phyloP scores from a whole-genome alignment of 1,284 basidiomycete species.

The Irpex lacteus region DNA sequence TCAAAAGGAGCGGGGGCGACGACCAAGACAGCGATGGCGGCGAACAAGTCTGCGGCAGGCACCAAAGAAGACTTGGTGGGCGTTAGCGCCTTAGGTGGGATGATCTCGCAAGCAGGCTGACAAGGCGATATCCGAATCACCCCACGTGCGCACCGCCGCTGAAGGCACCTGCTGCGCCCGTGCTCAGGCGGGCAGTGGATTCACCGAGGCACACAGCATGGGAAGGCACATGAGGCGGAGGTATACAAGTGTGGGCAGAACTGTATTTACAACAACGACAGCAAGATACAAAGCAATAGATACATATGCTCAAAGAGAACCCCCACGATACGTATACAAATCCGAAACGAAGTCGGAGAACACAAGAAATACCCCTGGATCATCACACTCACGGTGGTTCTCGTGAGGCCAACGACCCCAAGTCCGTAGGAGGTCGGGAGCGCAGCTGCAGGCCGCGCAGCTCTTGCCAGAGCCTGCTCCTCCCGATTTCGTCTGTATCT shows the following conservation, averaged over 20 bases:
- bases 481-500: constrained; percentile 27
- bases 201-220: not conserved
- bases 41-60: not conserved
- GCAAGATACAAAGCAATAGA: constrained; percentile 4
- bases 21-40: constrained; percentile 10
- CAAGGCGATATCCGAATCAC: not conserved
- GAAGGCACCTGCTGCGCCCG: not conserved
- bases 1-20: constrained; percentile 4
- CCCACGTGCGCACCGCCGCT: not conserved
- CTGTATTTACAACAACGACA: constrained; percentile 3
- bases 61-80: not conserved
- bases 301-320: not conserved
- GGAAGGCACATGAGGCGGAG: not conserved
- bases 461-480: constrained; percentile 57
- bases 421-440: constrained; percentile 42
- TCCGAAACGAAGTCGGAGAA: not conserved
- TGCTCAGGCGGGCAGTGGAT: not conserved
- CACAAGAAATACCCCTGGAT: not conserved
- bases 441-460: constrained; percentile 50
- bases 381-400: constrained; percentile 4
- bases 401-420: constrained; percentile 25
- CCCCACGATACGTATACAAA: not conserved
- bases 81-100: not conserved
- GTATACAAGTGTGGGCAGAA: not conserved
- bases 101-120: constrained; percentile 1